Evolutionary conservation across 495 filamentous ascomycete species (phyloP).

Genomic region (Baudoinia panamericana): DNA sequence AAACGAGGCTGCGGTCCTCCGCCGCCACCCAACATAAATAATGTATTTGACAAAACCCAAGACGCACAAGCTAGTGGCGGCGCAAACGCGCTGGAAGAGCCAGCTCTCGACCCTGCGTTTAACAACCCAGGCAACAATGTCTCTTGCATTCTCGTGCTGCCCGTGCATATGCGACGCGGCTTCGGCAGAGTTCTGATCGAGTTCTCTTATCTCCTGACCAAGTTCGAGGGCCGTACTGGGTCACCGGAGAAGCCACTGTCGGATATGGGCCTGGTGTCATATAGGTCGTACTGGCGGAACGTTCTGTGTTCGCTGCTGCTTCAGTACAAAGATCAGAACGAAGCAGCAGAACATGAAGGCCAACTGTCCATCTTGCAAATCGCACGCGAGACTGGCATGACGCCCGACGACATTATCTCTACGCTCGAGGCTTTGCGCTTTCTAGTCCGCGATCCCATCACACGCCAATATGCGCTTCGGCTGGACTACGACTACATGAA

Average conservation of each 20-base stretch:
- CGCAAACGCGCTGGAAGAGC: constrained; percentile 4
- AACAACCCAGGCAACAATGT: constrained; percentile 58
- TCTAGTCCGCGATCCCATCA: constrained; percentile 78
- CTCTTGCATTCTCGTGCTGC: constrained; percentile 88
- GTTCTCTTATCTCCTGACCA: constrained; percentile 91
- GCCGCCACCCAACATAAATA: constrained; percentile 2
- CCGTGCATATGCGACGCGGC: constrained; percentile 91
- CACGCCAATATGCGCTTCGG: constrained; percentile 74
- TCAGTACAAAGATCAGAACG: constrained; percentile 11
- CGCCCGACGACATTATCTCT: constrained; percentile 88
- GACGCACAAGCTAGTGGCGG: constrained; percentile 46
- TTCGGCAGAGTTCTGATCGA: constrained; percentile 95
- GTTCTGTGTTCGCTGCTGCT: constrained; percentile 70
- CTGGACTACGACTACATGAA: constrained; percentile 70
- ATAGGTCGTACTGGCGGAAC: constrained; percentile 91
- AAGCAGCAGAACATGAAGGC: constrained; percentile 31
- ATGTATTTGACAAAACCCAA: constrained; percentile 28
- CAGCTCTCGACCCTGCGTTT: constrained; percentile 3
- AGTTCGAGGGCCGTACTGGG: constrained; percentile 85
- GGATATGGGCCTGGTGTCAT: constrained; percentile 93
- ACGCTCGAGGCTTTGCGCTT: constrained; percentile 80
- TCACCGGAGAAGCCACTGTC: constrained; percentile 96
- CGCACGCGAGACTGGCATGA: constrained; percentile 87
- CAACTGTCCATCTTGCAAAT: constrained; percentile 60
- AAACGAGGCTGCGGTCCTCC: constrained; percentile 44